Evolutionary conservation across 2,329 filamentous ascomycete genomes (phyloP).

Genomic region (Alternaria brassicicola): DNA sequence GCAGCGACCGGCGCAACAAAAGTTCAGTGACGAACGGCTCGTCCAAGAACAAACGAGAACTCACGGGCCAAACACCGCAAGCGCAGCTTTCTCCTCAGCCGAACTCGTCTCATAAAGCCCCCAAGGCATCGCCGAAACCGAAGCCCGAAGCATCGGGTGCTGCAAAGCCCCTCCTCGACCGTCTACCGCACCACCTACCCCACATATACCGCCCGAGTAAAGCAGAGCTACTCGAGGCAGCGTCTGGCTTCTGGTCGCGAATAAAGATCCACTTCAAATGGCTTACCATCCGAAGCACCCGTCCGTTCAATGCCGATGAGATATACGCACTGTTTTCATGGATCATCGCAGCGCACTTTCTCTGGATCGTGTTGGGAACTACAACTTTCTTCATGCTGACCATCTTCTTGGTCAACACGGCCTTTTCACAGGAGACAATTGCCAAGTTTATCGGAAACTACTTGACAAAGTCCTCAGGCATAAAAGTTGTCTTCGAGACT

Average conservation of each 20-base stretch:
- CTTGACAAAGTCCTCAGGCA: constrained; percentile 87
- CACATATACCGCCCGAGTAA: constrained; percentile 84
- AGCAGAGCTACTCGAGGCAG: constrained; percentile 88
- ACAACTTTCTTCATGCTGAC: constrained; percentile 95
- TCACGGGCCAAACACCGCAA: constrained; percentile 30
- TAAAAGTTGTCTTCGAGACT: constrained; percentile 95
- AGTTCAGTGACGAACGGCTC: constrained; percentile 44
- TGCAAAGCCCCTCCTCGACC: constrained; percentile 60
- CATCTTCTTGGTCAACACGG: constrained; percentile 91
- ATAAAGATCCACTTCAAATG: constrained; percentile 94
- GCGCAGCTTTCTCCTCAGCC: constrained; percentile 42
- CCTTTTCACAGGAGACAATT: constrained; percentile 95
- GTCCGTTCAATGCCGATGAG: constrained; percentile 95
- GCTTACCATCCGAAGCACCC: constrained; percentile 91
- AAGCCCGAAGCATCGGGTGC: constrained; percentile 27
- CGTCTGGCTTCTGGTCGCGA: constrained; percentile 90
- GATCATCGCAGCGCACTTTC: constrained; percentile 89
- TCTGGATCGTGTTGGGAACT: constrained; percentile 96
- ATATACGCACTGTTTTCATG: constrained; percentile 95
- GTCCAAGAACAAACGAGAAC: constrained; percentile 26
- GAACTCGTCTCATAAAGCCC: constrained; percentile 33
- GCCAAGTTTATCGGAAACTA: constrained; percentile 95
- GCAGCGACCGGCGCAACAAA: constrained; percentile 42
- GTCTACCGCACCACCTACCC: constrained; percentile 63
- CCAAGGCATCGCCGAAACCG: constrained; percentile 28